These are phyloP conservation scores for Kluyveromyces marxianus DNA, from an alignment of 1,139 yeast species.

Conservation along the genomic window DNA sequence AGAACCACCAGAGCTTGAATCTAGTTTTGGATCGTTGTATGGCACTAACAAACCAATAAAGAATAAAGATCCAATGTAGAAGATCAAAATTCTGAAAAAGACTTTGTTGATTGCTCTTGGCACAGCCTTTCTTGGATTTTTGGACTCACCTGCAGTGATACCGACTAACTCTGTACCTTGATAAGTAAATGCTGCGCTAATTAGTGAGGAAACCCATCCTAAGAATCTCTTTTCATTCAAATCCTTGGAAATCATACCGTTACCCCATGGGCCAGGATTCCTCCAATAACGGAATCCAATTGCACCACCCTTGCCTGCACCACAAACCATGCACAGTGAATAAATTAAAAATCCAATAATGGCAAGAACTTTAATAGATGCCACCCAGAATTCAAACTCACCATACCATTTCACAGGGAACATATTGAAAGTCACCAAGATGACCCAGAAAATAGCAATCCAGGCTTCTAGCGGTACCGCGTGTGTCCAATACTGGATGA, in stretches of 20 bases:
- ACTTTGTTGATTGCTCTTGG: slow-evolving; percentile 83
- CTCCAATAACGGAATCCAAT: slow-evolving; percentile 88
- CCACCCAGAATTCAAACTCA: slow-evolving; percentile 66
- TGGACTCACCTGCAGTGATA: slow-evolving; percentile 82
- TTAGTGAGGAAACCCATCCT: slow-evolving; percentile 62
- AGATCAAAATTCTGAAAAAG: slow-evolving; percentile 68
- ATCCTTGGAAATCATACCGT: slow-evolving; percentile 42
- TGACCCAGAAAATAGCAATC: slow-evolving; percentile 63
- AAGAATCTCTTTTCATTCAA: slow-evolving; percentile 63
- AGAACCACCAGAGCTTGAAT: slow-evolving; percentile 34
- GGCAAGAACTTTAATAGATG: slow-evolving; percentile 62
- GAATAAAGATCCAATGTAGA: slow-evolving; percentile 72
- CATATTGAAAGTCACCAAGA: slow-evolving; percentile 45
- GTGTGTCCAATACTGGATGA: slow-evolving; percentile 68
- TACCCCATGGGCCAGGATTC: slow-evolving; percentile 82
- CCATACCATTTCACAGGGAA: slow-evolving; percentile 62
- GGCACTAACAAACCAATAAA: slow-evolving; percentile 84
- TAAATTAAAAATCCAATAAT: slow-evolving; percentile 66
- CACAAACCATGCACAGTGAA: slow-evolving; percentile 67
- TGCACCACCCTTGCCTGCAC: slow-evolving; percentile 65
- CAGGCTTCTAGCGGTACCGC: slow-evolving; percentile 61
- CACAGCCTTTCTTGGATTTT: slow-evolving; percentile 72
- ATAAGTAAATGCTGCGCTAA: slow-evolving; percentile 68
- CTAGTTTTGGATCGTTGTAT: slow-evolving; percentile 54
- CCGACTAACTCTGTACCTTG: slow-evolving; percentile 87